A percentile compares a stretch with the other conserved stretches of the same genome.
Conservation (phyloP, 75 land plant species). For the Pinus albicaulis region DNA sequence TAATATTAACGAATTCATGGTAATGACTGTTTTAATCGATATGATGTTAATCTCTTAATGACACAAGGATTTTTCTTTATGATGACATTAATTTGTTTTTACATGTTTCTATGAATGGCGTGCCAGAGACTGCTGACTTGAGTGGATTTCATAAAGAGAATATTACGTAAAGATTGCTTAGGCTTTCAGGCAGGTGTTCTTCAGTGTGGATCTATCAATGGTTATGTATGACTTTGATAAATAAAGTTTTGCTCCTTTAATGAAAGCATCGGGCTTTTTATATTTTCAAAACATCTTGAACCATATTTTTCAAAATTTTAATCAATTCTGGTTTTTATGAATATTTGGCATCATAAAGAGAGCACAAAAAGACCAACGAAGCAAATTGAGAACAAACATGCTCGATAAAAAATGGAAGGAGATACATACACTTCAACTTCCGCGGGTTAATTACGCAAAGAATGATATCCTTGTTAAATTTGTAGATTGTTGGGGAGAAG, state of each 20-base stretch:
- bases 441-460: background rate
- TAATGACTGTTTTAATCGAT: background rate
- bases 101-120: background rate
- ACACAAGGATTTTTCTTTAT: background rate
- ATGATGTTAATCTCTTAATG: background rate
- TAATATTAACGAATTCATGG: background rate
- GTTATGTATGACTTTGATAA: background rate
- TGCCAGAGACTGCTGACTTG: background rate
- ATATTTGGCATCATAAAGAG: constrained; percentile 2
- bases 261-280: background rate
- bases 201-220: background rate
- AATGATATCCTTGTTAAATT: background rate
- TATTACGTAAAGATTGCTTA: background rate
- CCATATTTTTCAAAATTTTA: background rate
- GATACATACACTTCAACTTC: background rate
- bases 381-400: background rate
- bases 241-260: background rate
- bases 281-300: background rate
- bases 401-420: background rate
- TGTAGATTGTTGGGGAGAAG: background rate
- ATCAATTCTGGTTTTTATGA: background rate
- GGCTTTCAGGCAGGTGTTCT: background rate
- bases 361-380: background rate
- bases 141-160: background rate
- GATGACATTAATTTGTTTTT: background rate